A percentile compares a stretch with the other conserved stretches of the same genome.
phyloP scores from a whole-genome alignment of 2,329 filamentous ascomycete species.

The Curvularia hawaiiensis region DNA sequence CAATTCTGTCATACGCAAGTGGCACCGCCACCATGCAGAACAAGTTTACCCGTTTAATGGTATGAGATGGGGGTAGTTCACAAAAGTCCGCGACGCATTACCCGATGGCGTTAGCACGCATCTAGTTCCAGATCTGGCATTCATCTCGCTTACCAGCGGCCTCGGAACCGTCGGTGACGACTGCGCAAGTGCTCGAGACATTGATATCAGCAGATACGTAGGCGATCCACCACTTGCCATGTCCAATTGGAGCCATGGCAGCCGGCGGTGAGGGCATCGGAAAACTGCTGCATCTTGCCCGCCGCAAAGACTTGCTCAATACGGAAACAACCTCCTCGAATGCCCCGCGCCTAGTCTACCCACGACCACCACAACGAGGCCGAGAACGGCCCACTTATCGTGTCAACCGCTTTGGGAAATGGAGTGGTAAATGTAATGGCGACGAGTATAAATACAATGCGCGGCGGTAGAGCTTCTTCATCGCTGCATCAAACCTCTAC shows the following conservation, averaged over 20 bases:
- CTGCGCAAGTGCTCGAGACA: constrained; percentile 1
- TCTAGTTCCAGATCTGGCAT: neutral
- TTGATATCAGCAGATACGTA: constrained; percentile 26
- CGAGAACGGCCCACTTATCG: constrained; percentile 29
- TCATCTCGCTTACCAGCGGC: constrained; percentile 17
- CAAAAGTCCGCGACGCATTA: constrained; percentile 10
- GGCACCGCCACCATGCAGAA: neutral
- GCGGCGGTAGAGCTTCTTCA: constrained; percentile 8
- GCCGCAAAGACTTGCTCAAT: constrained; percentile 38
- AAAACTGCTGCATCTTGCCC: constrained; percentile 20
- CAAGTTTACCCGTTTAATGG: neutral
- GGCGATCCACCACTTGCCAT: constrained; percentile 12
- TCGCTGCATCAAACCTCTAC: constrained; percentile 15
- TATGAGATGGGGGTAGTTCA: neutral
- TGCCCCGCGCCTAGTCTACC: constrained; percentile 32
- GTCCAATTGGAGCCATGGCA: constrained; percentile 33
- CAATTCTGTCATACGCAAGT: neutral
- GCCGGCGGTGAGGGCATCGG: constrained; percentile 29
- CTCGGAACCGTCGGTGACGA: constrained; percentile 19
- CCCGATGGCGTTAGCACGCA: constrained; percentile 6
- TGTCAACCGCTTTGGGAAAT: constrained; percentile 12
- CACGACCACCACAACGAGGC: constrained; percentile 22
- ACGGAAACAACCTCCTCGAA: constrained; percentile 35
- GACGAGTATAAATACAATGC: constrained; percentile 27
- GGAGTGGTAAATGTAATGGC: constrained; percentile 11